A percentile compares a stretch with the other conserved stretches of the same genome.
phyloP scores from a whole-genome alignment of 1,284 basidiomycete genomes.

The Ceraceosorus guamensis region DNA sequence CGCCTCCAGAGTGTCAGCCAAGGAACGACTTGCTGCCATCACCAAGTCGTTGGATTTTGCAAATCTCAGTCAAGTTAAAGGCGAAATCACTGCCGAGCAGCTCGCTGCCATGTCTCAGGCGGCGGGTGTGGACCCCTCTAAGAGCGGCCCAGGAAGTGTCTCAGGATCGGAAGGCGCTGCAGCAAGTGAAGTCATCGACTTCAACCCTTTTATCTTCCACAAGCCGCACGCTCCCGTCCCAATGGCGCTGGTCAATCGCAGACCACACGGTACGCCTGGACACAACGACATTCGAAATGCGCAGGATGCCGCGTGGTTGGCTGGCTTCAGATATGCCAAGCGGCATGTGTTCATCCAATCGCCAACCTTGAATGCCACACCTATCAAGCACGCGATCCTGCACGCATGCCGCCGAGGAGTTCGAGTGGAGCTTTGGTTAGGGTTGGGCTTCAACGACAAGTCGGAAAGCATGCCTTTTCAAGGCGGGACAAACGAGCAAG shows the following conservation, averaged over 20 bases:
- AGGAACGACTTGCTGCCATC: constrained; percentile 34
- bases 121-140: neutral
- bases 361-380: constrained; percentile 67
- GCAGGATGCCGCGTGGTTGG: constrained; percentile 70
- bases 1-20: constrained; percentile 30
- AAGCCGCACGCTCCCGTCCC: constrained; percentile 56
- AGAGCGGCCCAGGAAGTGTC: constrained; percentile 8
- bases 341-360: constrained; percentile 61
- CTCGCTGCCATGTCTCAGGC: constrained; percentile 6
- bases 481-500: constrained; percentile 72
- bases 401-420: constrained; percentile 62
- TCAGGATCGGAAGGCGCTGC: constrained; percentile 3
- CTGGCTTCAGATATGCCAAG: constrained; percentile 63
- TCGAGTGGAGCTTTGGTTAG: constrained; percentile 53
- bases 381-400: constrained; percentile 61
- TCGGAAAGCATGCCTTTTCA: constrained; percentile 68
- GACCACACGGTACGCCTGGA: constrained; percentile 60
- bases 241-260: constrained; percentile 66
- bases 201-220: constrained; percentile 40
- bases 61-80: constrained; percentile 44
- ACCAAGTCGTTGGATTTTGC: constrained; percentile 44
- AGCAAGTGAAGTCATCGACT: constrained; percentile 26
- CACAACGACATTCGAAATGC: constrained; percentile 59
- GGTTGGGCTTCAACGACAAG: constrained; percentile 50
- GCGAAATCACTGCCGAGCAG: constrained; percentile 29